Evolutionary conservation across 306 rosid species (phyloP).

Genomic region (Canavalia gladiata): DNA sequence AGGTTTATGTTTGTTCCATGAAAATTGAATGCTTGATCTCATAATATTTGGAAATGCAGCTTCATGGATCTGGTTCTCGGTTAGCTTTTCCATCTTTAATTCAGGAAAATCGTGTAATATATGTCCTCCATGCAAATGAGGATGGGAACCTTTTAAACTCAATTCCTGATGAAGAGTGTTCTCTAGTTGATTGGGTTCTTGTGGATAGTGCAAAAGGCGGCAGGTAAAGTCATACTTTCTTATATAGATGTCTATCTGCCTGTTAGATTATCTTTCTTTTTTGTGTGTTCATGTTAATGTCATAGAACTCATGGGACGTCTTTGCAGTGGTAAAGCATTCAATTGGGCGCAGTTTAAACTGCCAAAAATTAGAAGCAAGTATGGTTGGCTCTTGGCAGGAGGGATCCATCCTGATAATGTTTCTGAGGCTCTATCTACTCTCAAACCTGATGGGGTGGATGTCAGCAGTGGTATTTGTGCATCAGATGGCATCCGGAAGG

Average conservation of each 20-base stretch:
- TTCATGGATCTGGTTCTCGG: conserved; percentile 85
- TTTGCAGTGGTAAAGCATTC: conserved; percentile 80
- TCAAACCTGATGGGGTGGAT: conserved; percentile 86
- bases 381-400: conserved; percentile 98
- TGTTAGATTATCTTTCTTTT: conserved; percentile 10
- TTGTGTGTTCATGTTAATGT: conserved; percentile 11
- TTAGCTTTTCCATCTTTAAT: conserved; percentile 69
- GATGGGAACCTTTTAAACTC: conserved; percentile 74
- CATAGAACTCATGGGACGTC: conserved; percentile 32
- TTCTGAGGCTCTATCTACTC: conserved; percentile 70
- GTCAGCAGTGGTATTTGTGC: conserved; percentile 93
- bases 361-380: conserved; percentile 75
- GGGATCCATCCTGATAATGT: conserved; percentile 81
- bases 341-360: conserved; percentile 77
- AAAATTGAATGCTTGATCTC: conserved; percentile 32
- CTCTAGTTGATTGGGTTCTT: conserved; percentile 85
- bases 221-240: conserved; percentile 59
- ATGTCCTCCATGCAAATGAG: conserved; percentile 86
- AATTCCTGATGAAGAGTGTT: conserved; percentile 71
- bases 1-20: conserved; percentile 16
- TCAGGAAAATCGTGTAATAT: conserved; percentile 68
- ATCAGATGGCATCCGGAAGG: conserved; percentile 83
- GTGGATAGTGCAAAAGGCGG: conserved; percentile 90
- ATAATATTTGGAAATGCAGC: conserved; percentile 65
- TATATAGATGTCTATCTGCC: neutral